Percentiles rank a stretch among this genome's conserved stretches.
phyloP scores from a whole-genome alignment of 73 alveolate genomes.

The Tetrahymena malaccensis region DNA sequence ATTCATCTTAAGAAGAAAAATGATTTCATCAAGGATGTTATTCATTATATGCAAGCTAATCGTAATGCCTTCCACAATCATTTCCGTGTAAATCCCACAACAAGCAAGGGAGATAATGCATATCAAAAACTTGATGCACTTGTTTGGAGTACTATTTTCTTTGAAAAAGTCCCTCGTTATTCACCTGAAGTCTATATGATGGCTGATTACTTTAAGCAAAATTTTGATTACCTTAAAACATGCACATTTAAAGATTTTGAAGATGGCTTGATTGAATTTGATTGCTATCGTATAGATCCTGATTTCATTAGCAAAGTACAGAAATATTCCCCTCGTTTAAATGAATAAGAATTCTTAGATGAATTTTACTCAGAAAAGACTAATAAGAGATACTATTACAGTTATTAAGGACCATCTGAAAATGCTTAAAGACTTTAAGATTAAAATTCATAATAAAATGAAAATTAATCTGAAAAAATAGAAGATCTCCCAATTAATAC shows the following conservation, averaged over 20 bases:
- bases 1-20: conserved; percentile 63
- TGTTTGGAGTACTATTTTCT: conserved; percentile 62
- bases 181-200: conserved; percentile 62
- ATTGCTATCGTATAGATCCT: conserved; percentile 51
- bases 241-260: conserved; percentile 56
- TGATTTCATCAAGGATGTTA: conserved; percentile 62
- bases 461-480: conserved; percentile 23
- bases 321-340: conserved; percentile 53
- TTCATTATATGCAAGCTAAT: conserved; percentile 56
- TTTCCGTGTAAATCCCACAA: conserved; percentile 55
- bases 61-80: conserved; percentile 51
- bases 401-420: conserved; percentile 47
- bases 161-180: conserved; percentile 77
- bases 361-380: conserved; percentile 52
- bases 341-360: conserved; percentile 56
- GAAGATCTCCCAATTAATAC: conserved; percentile 42
- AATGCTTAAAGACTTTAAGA: conserved; percentile 43
- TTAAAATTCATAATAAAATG: conserved; percentile 27
- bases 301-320: conserved; percentile 48
- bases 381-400: conserved; percentile 57
- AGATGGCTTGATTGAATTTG: conserved; percentile 58
- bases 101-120: conserved; percentile 49
- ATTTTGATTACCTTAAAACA: conserved; percentile 48
- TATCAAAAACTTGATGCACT: conserved; percentile 68
- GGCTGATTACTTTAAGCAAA: conserved; percentile 60